A percentile compares a stretch with the other conserved stretches of the same genome.
These are phyloP conservation scores for Salmacisia buchloeana DNA, from an alignment of 1,284 basidiomycete species.

Conservation along the genomic window DNA sequence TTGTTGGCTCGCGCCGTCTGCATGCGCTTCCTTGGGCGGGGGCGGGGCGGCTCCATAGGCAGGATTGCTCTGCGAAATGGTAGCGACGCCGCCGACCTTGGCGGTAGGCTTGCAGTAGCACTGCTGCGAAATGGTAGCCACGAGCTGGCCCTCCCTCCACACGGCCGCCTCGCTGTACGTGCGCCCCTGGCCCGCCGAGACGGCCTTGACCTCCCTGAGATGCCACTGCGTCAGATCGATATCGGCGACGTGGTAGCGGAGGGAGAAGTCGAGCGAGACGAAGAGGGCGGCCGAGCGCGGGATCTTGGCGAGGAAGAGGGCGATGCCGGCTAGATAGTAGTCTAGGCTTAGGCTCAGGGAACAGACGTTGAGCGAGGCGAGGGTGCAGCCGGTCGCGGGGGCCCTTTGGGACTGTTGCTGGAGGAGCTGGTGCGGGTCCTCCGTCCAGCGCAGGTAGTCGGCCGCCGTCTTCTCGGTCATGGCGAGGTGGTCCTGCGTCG, in stretches of 20 bases:
- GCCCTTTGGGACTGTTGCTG: background rate
- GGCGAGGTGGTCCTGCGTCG: background rate
- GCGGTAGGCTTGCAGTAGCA: background rate
- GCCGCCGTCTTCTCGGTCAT: conserved; percentile 3
- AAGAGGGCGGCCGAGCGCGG: background rate
- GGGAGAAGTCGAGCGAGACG: conserved; percentile 10
- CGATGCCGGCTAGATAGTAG: background rate
- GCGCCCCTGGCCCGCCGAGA: background rate
- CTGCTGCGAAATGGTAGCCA: conserved; percentile 4
- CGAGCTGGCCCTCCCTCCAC: background rate
- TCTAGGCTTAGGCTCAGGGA: background rate
- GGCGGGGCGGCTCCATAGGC: background rate
- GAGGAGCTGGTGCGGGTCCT: background rate
- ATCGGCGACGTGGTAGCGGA: conserved; percentile 9
- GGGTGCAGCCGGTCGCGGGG: background rate
- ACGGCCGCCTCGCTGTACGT: conserved; percentile 3
- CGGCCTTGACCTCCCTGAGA: conserved; percentile 6
- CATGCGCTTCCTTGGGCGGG: background rate
- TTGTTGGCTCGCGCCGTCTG: background rate
- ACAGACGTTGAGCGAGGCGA: background rate
- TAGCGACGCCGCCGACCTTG: background rate
- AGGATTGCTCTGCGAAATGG: conserved; percentile 4
- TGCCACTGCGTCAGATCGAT: conserved; percentile 9
- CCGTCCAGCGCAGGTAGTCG: background rate
- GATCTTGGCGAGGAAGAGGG: background rate